Percentiles rank a stretch among this genome's conserved stretches.
Conservation (phyloP, 495 filamentous ascomycete species). For the Xylaria bambusicola region DNA sequence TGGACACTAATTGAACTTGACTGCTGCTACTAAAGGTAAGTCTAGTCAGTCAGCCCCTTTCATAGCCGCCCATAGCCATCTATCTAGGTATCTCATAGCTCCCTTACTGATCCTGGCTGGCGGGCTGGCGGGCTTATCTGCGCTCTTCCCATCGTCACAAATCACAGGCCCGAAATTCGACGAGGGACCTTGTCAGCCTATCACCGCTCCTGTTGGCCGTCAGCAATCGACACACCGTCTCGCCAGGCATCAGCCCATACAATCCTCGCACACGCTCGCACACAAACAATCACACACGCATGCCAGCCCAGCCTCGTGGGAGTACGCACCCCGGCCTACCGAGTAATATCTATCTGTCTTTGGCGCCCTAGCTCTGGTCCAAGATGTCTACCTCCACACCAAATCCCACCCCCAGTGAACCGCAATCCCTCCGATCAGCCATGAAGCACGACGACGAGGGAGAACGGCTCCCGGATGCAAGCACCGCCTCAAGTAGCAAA, state of each 20-base stretch:
- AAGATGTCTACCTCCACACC: conserved; percentile 29
- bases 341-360: neutral
- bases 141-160: too few species aligned
- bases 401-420: conserved; percentile 21
- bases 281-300: neutral
- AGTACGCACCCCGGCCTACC: too few species aligned
- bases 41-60: too few species aligned
- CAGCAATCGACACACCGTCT: neutral
- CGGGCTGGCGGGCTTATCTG: too few species aligned
- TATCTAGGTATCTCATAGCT: too few species aligned
- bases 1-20: too few species aligned
- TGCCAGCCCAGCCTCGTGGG: neutral
- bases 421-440: conserved; percentile 43
- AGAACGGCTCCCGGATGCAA: conserved; percentile 37
- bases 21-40: too few species aligned
- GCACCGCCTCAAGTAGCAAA: conserved; percentile 38
- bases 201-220: neutral
- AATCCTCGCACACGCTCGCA: too few species aligned
- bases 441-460: conserved; percentile 46
- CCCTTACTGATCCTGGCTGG: too few species aligned
- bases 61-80: neutral
- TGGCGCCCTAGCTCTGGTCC: conserved; percentile 2
- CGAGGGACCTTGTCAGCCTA: conserved; percentile 9
- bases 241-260: neutral
- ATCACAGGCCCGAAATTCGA: neutral